Evolutionary conservation across 2,329 filamentous ascomycete species (phyloP).

Genomic region (Monosporascus sp.): DNA sequence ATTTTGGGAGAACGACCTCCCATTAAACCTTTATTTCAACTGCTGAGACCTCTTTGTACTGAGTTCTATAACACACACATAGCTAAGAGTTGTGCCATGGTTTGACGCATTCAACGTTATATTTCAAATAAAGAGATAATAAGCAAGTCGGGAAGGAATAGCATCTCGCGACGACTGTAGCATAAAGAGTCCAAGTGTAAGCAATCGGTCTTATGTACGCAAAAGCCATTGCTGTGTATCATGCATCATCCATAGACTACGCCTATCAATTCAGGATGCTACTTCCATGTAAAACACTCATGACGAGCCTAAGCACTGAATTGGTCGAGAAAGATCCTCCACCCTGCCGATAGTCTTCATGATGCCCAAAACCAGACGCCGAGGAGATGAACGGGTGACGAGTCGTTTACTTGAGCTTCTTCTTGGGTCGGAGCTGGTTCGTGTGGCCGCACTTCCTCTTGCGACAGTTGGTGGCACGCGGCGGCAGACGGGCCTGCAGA

Average conservation of each 20-base stretch:
- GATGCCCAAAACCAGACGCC: conserved; percentile 34
- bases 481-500: conserved; percentile 72
- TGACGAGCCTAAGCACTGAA: conserved; percentile 4
- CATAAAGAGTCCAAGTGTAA: neutral
- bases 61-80: no score
- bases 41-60: no score
- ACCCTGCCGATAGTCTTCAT: conserved; percentile 17
- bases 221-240: neutral
- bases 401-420: conserved; percentile 93
- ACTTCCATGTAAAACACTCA: neutral
- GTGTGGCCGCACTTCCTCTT: conserved; percentile 99
- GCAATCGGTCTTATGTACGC: neutral
- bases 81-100: no score
- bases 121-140: no score
- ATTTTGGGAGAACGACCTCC: no score
- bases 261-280: neutral
- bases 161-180: neutral
- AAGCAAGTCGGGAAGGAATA: neutral
- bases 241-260: neutral
- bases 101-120: no score
- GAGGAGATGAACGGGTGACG: conserved; percentile 22
- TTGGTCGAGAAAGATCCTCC: conserved; percentile 10
- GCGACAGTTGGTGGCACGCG: conserved; percentile 99
- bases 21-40: no score
- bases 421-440: conserved; percentile 99